phyloP scores from a whole-genome alignment of 2,329 filamentous ascomycete genomes.

The Colletotrichum plurivorum region DNA sequence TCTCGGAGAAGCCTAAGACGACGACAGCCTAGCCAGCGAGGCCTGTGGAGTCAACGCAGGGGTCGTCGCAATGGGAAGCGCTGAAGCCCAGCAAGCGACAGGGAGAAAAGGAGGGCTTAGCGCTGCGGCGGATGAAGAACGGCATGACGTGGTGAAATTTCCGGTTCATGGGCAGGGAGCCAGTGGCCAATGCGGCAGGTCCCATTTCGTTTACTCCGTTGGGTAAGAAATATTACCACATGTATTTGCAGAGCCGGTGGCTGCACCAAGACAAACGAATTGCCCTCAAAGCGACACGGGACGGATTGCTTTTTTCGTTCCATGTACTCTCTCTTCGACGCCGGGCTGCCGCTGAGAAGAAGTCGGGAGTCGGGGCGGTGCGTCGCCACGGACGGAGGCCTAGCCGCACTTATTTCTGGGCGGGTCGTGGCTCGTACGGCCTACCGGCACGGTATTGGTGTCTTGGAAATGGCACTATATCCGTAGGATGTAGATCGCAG shows the following conservation, averaged over 20 bases:
- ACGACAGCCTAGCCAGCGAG: not conserved
- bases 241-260: not conserved
- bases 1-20: not conserved
- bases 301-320: conserved; percentile 5
- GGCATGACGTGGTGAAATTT: conserved; percentile 40
- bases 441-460: conserved; percentile 25
- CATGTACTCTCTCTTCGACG: not conserved
- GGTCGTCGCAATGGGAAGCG: conserved; percentile 4
- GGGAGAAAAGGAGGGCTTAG: conserved; percentile 9
- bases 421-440: conserved; percentile 21
- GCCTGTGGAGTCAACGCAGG: conserved; percentile 4
- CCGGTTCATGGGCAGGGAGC: conserved; percentile 24
- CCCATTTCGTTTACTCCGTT: conserved; percentile 4
- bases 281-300: not conserved
- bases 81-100: conserved; percentile 16
- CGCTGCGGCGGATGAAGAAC: conserved; percentile 18
- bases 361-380: conserved; percentile 1
- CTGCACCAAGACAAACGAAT: not conserved
- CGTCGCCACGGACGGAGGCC: conserved; percentile 26
- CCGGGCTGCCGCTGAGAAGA: not conserved
- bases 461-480: conserved; percentile 25
- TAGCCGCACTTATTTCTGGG: conserved; percentile 11
- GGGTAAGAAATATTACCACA: not conserved
- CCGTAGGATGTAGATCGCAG: conserved; percentile 26
- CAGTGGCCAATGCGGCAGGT: conserved; percentile 1